Evolutionary conservation across 345 rosid species (phyloP), one percentile per base, ranked within the genome.

Genomic region (Clarkia xantiana): DNA sequence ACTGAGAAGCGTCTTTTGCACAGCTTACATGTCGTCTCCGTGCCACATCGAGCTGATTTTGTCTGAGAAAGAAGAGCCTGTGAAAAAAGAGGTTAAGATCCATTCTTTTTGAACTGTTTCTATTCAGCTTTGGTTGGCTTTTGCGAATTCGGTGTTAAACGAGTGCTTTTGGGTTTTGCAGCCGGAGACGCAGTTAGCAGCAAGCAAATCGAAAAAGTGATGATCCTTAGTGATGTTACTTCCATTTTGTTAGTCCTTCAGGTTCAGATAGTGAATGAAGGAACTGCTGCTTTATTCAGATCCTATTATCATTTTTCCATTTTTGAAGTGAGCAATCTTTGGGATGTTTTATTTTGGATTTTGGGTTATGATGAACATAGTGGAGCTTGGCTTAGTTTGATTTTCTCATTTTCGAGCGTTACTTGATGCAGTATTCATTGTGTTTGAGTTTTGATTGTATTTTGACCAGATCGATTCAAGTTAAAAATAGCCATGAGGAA

Each of bases 11-110:
- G 8, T 29, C 36, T 2, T 29, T 40, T 44, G 9, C 14, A 41
- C 58, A 71, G 79, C 73, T 39, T 60, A 71, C 41, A 65, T 67
- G 69, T 67, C 79, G 10, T 67, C 68, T 56, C 76, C 79, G 11
- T 67, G 73, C 58, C 76, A 74, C 57, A 65, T 74, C 7, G 76
- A 67, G 70, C 20, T 74, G 62, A 60, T 62, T 34, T 54, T 71
- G 62, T 67, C 73, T 4, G 72, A 73, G 29, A 73, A 58, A 55
- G 68, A 73, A 49, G 78, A 69, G 42, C 44, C 78, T 2, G 72
- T 63, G 23, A 51, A 59, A 62, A 69, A 63, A 47, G 70, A 60
- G 78, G 75, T 58, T 55, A 44, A 12, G 42, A 0, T 25, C 40
- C n/a, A 13, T 45, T 17, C 2, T 16, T 11, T 11, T 17, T 6